Base-by-base conservation (phyloP, 2,329 filamentous ascomycete species). In the Amauroascus niger region DNA sequence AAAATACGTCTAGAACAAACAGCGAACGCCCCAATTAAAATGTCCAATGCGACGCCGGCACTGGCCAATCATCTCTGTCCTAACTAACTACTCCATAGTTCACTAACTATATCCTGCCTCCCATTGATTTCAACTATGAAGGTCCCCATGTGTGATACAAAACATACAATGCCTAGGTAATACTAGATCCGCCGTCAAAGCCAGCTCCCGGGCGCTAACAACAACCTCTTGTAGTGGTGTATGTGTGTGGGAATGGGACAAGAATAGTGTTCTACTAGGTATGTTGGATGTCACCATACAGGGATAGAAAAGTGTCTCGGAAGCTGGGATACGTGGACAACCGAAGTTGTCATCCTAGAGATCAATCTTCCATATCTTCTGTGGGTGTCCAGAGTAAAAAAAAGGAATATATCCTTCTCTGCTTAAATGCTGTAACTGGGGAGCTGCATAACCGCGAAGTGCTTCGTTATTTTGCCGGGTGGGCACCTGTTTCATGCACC, bases 1-100 rank as follows among this genome's bases (percentile, higher is more conserved):
- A 46, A 46, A 33, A 16, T 46, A 46, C 28, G 16, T 46, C 44
- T 33, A 48, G 45, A 33, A 37, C 28, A 48, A 48, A 33, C 30
- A 20, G 7, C n/a, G 9, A n/a, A 45, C 22, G 13, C 24, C 14
- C 5, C 14, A 16, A n/a, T 35, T 39, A 16, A 11, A 16, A 5
- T 16, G n/a, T 16, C 9, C 16, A 39, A n/a, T 39, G 6, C 35
- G 35, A 14, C 14, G n/a, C 35, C n/a, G 9, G 14, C 14, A 6
- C 33, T 14, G 33, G 6, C 33, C 33, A 35, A 35, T 35, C 6
- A 14, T 35, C 33, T 7, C 33, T 14, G 7, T 8, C 11, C n/a
- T n/a, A n/a, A n/a, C n/a, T n/a, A n/a, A n/a, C n/a, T n/a, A n/a
- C n/a, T n/a, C n/a, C n/a, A n/a, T n/a, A n/a, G n/a, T n/a, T n/a